A percentile compares a stretch with the other conserved stretches of the same genome.
These are phyloP conservation scores for Candida vartiovaarae DNA, from an alignment of 805 yeast species.

Conservation along the genomic window DNA sequence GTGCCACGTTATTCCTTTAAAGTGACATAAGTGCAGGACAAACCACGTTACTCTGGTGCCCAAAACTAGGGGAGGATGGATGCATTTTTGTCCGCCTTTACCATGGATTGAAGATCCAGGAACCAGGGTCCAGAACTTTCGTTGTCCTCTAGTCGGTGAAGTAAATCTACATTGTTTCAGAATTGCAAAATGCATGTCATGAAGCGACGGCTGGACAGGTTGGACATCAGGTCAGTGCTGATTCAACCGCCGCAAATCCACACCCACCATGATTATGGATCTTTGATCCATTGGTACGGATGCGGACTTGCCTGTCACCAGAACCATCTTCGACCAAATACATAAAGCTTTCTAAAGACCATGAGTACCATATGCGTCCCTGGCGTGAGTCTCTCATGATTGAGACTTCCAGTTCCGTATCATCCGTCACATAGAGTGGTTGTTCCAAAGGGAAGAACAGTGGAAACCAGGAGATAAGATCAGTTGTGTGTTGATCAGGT, in stretches of 20 bases:
- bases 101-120: too few relatives aligned
- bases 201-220: too few relatives aligned
- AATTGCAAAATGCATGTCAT: too few relatives aligned
- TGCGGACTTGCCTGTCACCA: slow-evolving; percentile 25
- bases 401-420: slow-evolving; percentile 45
- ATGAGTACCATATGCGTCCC: slow-evolving; percentile 56
- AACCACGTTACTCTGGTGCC: not conserved
- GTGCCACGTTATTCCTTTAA: not conserved
- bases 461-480: slow-evolving; percentile 63
- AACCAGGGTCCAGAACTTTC: too few relatives aligned
- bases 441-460: slow-evolving; percentile 51
- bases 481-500: slow-evolving; percentile 37
- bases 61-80: too few relatives aligned
- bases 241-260: slow-evolving; percentile 10
- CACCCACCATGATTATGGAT: slow-evolving; percentile 34
- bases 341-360: slow-evolving; percentile 50
- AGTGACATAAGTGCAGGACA: too few relatives aligned
- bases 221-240: too few relatives aligned
- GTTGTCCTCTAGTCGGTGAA: too few relatives aligned
- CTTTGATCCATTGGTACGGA: slow-evolving; percentile 32
- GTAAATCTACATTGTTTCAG: too few relatives aligned
- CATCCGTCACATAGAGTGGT: slow-evolving; percentile 47
- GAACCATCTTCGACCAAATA: slow-evolving; percentile 26
- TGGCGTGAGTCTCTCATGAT: slow-evolving; percentile 40
- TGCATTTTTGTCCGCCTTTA: too few relatives aligned